phyloP scores from a whole-genome alignment of 2,329 filamentous ascomycete species.

The Fusarium mundagurra region DNA sequence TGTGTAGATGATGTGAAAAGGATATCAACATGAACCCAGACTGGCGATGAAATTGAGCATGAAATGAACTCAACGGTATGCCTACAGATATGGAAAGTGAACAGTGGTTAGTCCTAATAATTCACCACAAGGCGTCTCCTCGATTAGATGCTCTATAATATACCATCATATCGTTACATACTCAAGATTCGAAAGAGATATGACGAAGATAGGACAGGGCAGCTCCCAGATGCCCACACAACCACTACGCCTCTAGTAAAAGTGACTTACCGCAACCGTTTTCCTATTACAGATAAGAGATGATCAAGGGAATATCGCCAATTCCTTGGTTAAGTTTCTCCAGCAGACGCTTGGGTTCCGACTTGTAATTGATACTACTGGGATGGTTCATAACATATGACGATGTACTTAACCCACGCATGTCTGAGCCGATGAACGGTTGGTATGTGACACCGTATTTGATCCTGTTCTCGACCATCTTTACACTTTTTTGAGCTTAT shows the following conservation, averaged over 20 bases:
- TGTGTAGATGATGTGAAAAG: constrained; percentile 8
- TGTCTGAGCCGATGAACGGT: not conserved
- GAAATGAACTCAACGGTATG: not conserved
- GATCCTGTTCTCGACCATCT: not conserved
- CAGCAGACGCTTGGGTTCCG: not conserved
- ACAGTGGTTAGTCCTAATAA: not conserved
- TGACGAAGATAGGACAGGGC: constrained; percentile 26
- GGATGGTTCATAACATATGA: not conserved
- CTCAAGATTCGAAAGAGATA: constrained; percentile 17
- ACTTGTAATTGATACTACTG: not conserved
- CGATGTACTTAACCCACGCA: not conserved
- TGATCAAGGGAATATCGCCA: constrained; percentile 6
- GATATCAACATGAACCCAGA: not conserved
- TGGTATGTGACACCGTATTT: not conserved
- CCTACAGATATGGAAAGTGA: not conserved
- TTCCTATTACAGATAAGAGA: constrained; percentile 10
- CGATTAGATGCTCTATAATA: not conserved
- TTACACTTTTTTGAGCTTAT: constrained; percentile 15
- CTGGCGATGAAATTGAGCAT: not conserved
- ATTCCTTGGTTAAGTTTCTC: constrained; percentile 1
- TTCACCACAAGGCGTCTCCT: not conserved
- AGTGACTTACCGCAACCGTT: not conserved
- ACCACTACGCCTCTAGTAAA: constrained; percentile 25
- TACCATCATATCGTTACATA: constrained; percentile 5
- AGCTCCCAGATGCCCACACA: constrained; percentile 24